Evolutionary conservation across 2,329 filamentous ascomycete genomes (phyloP).

Genomic region (Aspergillus pseudoglaucus): DNA sequence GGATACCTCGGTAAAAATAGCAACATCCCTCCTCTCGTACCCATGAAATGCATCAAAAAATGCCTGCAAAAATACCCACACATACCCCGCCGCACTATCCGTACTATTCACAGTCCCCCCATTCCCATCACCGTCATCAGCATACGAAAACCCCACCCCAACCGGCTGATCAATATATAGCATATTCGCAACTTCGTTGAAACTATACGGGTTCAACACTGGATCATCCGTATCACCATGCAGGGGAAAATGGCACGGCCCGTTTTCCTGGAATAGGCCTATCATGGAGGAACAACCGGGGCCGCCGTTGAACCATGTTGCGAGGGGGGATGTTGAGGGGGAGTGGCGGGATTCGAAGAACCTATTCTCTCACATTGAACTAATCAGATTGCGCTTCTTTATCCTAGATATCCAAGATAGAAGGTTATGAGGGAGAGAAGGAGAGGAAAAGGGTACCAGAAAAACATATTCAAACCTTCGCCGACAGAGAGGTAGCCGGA

Average conservation of each 20-base stretch:
- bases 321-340: conserved; percentile 38
- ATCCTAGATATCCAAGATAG: not conserved
- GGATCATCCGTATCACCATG: conserved; percentile 34
- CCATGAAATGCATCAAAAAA: conserved; percentile 32
- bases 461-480: conserved; percentile 39
- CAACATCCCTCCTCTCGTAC: conserved; percentile 34
- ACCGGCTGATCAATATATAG: conserved; percentile 61
- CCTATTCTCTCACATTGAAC: conserved; percentile 17
- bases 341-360: conserved; percentile 45
- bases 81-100: conserved; percentile 41
- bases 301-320: conserved; percentile 44
- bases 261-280: conserved; percentile 38
- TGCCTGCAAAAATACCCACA: conserved; percentile 54
- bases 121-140: conserved; percentile 17
- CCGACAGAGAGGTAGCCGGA: conserved; percentile 48
- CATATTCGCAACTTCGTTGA: conserved; percentile 57
- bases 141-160: conserved; percentile 50
- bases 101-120: conserved; percentile 32
- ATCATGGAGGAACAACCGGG: conserved; percentile 41
- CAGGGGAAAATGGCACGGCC: conserved; percentile 32
- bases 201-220: conserved; percentile 47
- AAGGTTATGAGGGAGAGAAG: not conserved
- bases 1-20: conserved; percentile 27
- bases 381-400: not conserved
- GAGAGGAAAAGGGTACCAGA: conserved; percentile 25